Evolutionary conservation across 768 basidiomycete genomes (phyloP), one percentile per base, ranked within the genome.

Genomic region (Amanita rubescens): DNA sequence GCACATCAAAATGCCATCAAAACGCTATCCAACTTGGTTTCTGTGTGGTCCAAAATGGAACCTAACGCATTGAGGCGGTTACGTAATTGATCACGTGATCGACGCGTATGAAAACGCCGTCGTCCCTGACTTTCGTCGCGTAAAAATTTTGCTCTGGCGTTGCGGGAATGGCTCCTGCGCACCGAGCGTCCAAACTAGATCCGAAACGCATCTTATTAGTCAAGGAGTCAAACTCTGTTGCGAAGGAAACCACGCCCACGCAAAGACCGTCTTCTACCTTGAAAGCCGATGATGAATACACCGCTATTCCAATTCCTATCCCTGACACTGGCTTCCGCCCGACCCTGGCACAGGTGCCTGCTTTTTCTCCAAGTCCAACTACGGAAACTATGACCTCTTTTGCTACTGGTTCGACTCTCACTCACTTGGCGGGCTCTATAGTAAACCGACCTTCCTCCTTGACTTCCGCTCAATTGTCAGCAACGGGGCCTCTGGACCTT

Each of bases 231-330:
- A 42, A 12, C 10, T 5, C 41, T 11, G 19, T 4, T 25, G 10
- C 30, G n/a, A 51, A 51, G 17, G 22, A 43, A 19, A 25, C 6
- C 48, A 12, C 43, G 46, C 63, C 58, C 51, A 56, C 59, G 5
- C 56, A 55, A 51, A 71, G n/a, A n/a, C n/a, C n/a, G n/a, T n/a
- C n/a, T n/a, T n/a, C n/a, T n/a, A n/a, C n/a, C n/a, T n/a, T n/a
- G n/a, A n/a, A n/a, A n/a, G n/a, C n/a, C n/a, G n/a, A n/a, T n/a
- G n/a, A n/a, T n/a, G n/a, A 75, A 53, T 60, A 68, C 14, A 73
- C 73, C 6, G 66, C 71, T 38, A 65, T 81, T 41, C 79, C 81
- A 11, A 71, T 73, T 56, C 80, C 80, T 55, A 71, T 72, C 35
- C 77, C 78, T 20, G 76, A 78, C 44, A 73, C 70, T 44, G 73